phyloP scores from a whole-genome alignment of 1,139 yeast genomes.

The Taiozyma sp. region DNA sequence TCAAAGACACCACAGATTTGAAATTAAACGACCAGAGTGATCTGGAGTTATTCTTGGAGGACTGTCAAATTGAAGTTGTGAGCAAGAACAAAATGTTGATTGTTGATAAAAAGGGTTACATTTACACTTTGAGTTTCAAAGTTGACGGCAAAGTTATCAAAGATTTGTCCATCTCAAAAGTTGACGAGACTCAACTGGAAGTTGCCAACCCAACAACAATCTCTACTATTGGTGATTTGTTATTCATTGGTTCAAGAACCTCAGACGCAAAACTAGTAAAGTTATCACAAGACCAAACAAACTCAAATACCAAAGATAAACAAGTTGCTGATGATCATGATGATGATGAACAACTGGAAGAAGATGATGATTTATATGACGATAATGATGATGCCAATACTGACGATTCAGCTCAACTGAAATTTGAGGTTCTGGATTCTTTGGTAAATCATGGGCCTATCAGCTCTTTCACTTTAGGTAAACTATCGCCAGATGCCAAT shows the following conservation, averaged over 20 bases:
- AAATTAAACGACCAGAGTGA: slow-evolving; percentile 47
- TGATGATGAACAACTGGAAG: slow-evolving; percentile 24
- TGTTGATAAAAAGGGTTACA: slow-evolving; percentile 46
- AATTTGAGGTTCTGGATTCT: slow-evolving; percentile 43
- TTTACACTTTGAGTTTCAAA: slow-evolving; percentile 49
- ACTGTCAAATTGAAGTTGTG: slow-evolving; percentile 43
- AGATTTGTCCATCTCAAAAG: slow-evolving; percentile 25
- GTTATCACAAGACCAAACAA: slow-evolving; percentile 17
- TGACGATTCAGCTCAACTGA: slow-evolving; percentile 19
- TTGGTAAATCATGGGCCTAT: slow-evolving; percentile 73
- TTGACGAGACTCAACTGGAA: slow-evolving; percentile 10
- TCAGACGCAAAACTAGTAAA: slow-evolving; percentile 33
- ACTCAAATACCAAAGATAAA: slow-evolving; percentile 28
- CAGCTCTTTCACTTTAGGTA: slow-evolving; percentile 64
- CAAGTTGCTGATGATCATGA: slow-evolving; percentile 25
- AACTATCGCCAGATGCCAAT: slow-evolving; percentile 48
- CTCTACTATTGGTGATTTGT: slow-evolving; percentile 17
- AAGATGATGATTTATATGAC: slow-evolving; percentile 30
- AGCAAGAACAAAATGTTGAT: slow-evolving; percentile 49
- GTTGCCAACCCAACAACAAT: slow-evolving; percentile 19
- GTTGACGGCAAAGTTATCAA: slow-evolving; percentile 39
- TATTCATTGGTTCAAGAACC: slow-evolving; percentile 41
- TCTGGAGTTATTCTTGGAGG: slow-evolving; percentile 55
- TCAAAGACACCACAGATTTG: slow-evolving; percentile 45
- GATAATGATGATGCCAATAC: slow-evolving; percentile 30